These are phyloP conservation scores for Tulasnella sp. DNA, from an alignment of 768 basidiomycete genomes.

Conservation along the genomic window DNA sequence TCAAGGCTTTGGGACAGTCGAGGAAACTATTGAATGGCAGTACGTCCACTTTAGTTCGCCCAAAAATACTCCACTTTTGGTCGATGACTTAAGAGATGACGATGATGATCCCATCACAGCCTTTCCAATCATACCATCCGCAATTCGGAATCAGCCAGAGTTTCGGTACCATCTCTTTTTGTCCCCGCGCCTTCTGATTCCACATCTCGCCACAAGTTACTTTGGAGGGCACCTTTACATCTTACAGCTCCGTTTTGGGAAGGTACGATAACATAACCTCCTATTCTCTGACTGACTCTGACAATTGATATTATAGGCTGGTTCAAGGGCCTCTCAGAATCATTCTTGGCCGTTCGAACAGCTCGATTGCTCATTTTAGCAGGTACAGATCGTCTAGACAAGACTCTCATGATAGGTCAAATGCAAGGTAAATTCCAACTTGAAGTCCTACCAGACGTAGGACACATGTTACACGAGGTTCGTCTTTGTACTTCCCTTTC, in stretches of 20 bases:
- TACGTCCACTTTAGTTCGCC: constrained; percentile 33
- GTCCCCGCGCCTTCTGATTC: constrained; percentile 27
- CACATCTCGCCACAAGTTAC: constrained; percentile 32
- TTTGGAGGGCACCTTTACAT: constrained; percentile 75
- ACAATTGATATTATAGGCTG: constrained; percentile 44
- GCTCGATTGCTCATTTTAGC: constrained; percentile 85
- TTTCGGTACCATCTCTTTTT: constrained; percentile 78
- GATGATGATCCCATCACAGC: background rate
- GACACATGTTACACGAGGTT: constrained; percentile 93
- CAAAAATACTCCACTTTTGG: background rate
- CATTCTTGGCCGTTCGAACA: constrained; percentile 62
- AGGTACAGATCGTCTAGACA: constrained; percentile 85
- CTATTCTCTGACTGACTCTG: background rate
- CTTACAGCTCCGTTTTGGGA: constrained; percentile 84
- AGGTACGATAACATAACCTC: constrained; percentile 36
- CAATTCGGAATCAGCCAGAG: constrained; percentile 66
- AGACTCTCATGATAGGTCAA: constrained; percentile 88
- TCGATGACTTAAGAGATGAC: too few relatives aligned
- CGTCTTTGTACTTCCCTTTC: constrained; percentile 20
- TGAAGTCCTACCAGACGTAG: constrained; percentile 71
- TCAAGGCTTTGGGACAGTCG: constrained; percentile 65
- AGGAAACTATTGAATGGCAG: constrained; percentile 95
- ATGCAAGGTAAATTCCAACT: constrained; percentile 97
- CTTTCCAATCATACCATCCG: constrained; percentile 48
- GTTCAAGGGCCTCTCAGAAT: constrained; percentile 72